Evolutionary conservation across 306 rosid genomes (phyloP).

Genomic region (Dryas alaskensis): DNA sequence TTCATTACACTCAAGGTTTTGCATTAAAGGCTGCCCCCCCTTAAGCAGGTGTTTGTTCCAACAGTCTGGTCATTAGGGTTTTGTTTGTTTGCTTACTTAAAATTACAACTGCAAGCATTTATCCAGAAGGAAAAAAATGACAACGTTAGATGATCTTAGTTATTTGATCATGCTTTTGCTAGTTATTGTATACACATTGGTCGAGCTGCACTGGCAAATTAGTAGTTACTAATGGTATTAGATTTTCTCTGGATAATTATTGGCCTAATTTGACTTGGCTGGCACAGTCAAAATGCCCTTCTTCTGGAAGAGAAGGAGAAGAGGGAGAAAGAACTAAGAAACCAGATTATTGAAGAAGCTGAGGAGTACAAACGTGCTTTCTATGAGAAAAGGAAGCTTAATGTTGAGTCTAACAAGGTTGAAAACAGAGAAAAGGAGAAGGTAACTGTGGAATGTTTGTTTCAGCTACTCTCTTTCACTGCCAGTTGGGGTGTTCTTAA

Average conservation of each 20-base stretch:
- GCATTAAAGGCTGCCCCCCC: background rate
- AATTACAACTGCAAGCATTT: background rate
- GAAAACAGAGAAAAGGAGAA: slow-evolving; percentile 92
- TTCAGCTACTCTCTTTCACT: background rate
- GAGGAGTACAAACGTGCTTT: slow-evolving; percentile 77
- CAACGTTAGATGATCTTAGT: background rate
- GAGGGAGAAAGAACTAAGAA: slow-evolving; percentile 84
- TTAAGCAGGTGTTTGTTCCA: background rate
- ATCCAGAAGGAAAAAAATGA: background rate
- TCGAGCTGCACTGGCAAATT: background rate
- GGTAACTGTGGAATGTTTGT: slow-evolving; percentile 40
- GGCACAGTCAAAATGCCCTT: slow-evolving; percentile 79
- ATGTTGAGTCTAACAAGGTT: slow-evolving; percentile 79
- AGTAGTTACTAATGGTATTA: background rate
- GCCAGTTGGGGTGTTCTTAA: slow-evolving; percentile 8
- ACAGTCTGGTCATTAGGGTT: background rate
- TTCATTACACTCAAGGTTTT: background rate
- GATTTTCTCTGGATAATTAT: slow-evolving; percentile 1
- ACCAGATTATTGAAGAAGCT: slow-evolving; percentile 89
- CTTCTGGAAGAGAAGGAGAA: slow-evolving; percentile 90
- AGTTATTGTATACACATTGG: background rate
- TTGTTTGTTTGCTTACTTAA: background rate
- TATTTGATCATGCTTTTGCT: background rate
- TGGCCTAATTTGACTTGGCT: slow-evolving; percentile 24
- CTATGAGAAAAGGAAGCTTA: slow-evolving; percentile 93